A percentile compares a stretch with the other conserved stretches of the same genome.
Conservation (phyloP, 805 yeast species). For the Kazachstania martiniae region DNA sequence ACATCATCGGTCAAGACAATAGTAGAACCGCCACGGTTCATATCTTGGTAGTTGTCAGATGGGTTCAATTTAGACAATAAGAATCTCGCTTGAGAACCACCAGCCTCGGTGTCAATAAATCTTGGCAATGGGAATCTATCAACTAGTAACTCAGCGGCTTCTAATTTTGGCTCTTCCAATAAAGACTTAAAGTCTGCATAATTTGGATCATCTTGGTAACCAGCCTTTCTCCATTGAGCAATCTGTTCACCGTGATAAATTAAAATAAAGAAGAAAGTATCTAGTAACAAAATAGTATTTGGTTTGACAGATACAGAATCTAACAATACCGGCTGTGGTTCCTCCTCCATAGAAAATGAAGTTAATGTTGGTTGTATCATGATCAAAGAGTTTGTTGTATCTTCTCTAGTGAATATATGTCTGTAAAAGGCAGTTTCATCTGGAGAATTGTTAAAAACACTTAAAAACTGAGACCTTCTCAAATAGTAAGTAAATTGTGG, state of each 20-base stretch:
- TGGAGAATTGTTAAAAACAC: constrained; percentile 95
- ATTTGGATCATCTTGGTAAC: constrained; percentile 85
- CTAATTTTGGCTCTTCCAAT: constrained; percentile 80
- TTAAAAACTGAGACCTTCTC: constrained; percentile 92
- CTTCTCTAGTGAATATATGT: constrained; percentile 84
- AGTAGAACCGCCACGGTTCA: constrained; percentile 43
- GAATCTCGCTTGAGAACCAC: constrained; percentile 97
- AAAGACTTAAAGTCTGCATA: constrained; percentile 80
- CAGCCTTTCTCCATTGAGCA: constrained; percentile 92
- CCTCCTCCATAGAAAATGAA: constrained; percentile 71
- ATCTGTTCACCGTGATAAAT: constrained; percentile 92
- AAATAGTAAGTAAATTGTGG: constrained; percentile 95
- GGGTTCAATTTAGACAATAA: constrained; percentile 92
- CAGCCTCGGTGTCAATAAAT: constrained; percentile 94
- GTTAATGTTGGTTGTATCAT: constrained; percentile 98
- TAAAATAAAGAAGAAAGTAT: constrained; percentile 92
- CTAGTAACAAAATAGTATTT: constrained; percentile 76
- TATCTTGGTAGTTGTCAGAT: constrained; percentile 64
- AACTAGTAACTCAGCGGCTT: constrained; percentile 81
- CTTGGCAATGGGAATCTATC: constrained; percentile 97
- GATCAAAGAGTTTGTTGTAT: constrained; percentile 81
- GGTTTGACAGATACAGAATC: constrained; percentile 90
- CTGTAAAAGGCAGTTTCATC: constrained; percentile 97
- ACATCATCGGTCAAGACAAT: constrained; percentile 96
- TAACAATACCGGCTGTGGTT: constrained; percentile 82